Evolutionary conservation across 139 green algal genomes (phyloP), one percentile per base, ranked within the genome.

Genomic region (Haematococcus lacustris): DNA sequence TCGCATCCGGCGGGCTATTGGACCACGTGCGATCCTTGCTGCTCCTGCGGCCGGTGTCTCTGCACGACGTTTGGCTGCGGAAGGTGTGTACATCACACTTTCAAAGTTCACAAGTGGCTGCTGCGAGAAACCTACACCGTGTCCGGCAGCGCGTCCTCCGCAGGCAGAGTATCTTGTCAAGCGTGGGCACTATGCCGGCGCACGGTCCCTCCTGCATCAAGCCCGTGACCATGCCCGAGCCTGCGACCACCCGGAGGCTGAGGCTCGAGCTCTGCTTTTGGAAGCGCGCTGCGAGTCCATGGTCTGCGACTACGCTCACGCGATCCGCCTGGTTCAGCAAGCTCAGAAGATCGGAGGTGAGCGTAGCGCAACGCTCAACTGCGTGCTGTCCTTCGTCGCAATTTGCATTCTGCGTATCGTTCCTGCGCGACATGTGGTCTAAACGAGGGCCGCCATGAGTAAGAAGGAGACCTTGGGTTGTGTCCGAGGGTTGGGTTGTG

Each of bases 31-130:
- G 63, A 37, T 73, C 64, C 6, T 69, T 77, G 71, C 70, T 83
- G 78, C 77, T 83, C 57, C 74, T 83, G 70, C 73, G 70, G 37
- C 78, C 78, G 13, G 68, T 63, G 39, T 61, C 73, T 1, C 66
- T 83, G 66, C 74, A 83, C 47, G 78, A 83, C 66, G 68, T 73
- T 34, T 83, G 78, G 78, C 74, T 80, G 7, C 68, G 47, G 21
- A 79, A 79, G 73, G 77, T 79, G 53, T 34, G 73, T 38, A 3
- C 0, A 23, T 33, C 0, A 35, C 38, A 28, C 26, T 17, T 61
- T n/a, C n/a, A n/a, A n/a, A n/a, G n/a, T n/a, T n/a, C n/a, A n/a
- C n/a, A n/a, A n/a, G n/a, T n/a, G n/a, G n/a, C n/a, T n/a, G n/a
- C n/a, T n/a, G n/a, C n/a, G n/a, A n/a, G n/a, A n/a, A n/a, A n/a